phyloP scores from a whole-genome alignment of 345 rosid genomes.

The Eucalyptus albens region DNA sequence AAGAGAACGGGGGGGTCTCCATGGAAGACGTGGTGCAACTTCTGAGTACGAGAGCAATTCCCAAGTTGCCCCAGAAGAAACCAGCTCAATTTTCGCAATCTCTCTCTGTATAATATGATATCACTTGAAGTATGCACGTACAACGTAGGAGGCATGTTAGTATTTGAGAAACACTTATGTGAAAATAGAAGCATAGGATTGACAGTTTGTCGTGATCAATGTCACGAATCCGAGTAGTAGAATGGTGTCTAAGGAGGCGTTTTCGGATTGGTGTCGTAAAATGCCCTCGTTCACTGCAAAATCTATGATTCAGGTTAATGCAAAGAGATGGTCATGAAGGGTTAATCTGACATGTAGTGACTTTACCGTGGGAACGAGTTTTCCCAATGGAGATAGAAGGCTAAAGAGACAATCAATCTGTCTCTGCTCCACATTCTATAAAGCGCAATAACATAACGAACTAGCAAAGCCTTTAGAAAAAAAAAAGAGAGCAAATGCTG shows the following conservation, averaged over 20 bases:
- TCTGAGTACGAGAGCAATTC: background rate
- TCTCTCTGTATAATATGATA: background rate
- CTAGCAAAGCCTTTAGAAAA: background rate
- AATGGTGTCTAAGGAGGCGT: background rate
- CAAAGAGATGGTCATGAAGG: background rate
- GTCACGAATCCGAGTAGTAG: background rate
- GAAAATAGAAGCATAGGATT: background rate
- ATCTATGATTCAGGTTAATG: background rate
- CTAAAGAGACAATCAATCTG: background rate
- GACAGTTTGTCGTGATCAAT: background rate
- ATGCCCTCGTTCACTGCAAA: background rate
- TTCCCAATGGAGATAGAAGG: background rate
- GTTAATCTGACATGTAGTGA: background rate
- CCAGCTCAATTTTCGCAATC: background rate
- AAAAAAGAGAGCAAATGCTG: background rate
- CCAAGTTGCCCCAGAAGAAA: background rate
- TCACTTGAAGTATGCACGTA: background rate
- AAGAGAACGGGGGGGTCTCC: background rate
- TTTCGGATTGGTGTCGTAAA: background rate
- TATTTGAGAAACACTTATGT: background rate
- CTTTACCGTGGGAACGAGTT: background rate
- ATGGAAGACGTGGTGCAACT: slow-evolving; percentile 2
- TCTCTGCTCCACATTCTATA: background rate
- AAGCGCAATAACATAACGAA: background rate
- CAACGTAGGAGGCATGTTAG: background rate